Conservation (phyloP, 2,329 filamentous ascomycete species). For the Trichophyton schoenleinii region DNA sequence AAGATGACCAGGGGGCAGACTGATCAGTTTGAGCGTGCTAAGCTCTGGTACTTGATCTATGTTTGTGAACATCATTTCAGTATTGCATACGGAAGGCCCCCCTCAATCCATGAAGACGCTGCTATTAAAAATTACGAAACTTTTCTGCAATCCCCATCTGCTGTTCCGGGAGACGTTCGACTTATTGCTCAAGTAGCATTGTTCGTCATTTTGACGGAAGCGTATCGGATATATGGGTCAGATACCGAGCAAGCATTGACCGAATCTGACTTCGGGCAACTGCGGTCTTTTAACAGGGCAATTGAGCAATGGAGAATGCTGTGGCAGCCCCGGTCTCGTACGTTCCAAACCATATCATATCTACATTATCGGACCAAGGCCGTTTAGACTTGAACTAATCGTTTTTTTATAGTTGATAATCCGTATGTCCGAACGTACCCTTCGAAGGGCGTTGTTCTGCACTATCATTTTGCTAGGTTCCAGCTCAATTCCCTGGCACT, state of each 20-base stretch:
- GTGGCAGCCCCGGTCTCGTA: constrained; percentile 36
- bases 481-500: constrained; percentile 38
- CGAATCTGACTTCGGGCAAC: constrained; percentile 40
- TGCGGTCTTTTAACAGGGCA: constrained; percentile 34
- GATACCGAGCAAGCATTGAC: constrained; percentile 43
- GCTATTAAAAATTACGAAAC: constrained; percentile 47
- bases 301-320: constrained; percentile 42
- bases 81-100: constrained; percentile 48
- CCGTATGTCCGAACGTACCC: constrained; percentile 38
- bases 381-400: background rate
- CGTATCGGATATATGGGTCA: constrained; percentile 45
- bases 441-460: constrained; percentile 39
- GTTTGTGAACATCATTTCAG: constrained; percentile 55
- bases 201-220: constrained; percentile 46
- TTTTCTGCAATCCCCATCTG: constrained; percentile 41
- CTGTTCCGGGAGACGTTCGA: constrained; percentile 44
- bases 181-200: constrained; percentile 47
- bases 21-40: constrained; percentile 43
- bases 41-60: constrained; percentile 52
- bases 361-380: background rate
- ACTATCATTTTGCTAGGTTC: constrained; percentile 43
- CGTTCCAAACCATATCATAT: constrained; percentile 6
- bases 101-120: constrained; percentile 46
- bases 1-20: constrained; percentile 37
- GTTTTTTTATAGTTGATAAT: constrained; percentile 25